Evolutionary conservation across 345 rosid species (phyloP).

Genomic region (Moricandia moricandioides): DNA sequence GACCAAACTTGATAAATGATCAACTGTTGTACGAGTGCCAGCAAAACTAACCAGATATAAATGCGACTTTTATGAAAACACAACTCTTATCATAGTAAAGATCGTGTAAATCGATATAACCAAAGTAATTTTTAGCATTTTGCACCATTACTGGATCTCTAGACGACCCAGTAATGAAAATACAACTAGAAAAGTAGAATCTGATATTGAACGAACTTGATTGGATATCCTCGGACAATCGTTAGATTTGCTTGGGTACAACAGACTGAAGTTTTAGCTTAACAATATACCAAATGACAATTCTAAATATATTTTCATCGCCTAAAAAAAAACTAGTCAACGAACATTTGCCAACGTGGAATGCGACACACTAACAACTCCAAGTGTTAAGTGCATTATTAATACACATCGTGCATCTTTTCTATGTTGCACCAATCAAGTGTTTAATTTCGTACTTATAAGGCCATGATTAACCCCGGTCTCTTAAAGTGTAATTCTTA

Average conservation of each 20-base stretch:
- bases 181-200: background rate
- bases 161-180: background rate
- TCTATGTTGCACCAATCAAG: background rate
- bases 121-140: background rate
- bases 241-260: conserved; percentile 32
- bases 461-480: background rate
- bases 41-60: conserved; percentile 10
- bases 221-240: conserved; percentile 7
- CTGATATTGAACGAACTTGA: background rate
- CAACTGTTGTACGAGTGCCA: conserved; percentile 21
- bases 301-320: background rate
- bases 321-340: conserved; percentile 1
- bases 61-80: conserved; percentile 3
- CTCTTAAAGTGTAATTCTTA: no score
- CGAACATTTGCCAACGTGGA: conserved; percentile 9
- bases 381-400: background rate
- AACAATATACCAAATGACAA: conserved; percentile 10
- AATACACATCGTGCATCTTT: background rate
- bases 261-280: conserved; percentile 26
- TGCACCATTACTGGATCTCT: background rate
- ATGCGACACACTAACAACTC: conserved; percentile 27
- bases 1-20: conserved; percentile 24
- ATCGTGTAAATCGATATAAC: background rate
- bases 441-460: background rate
- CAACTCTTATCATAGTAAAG: background rate